Base-by-base conservation (phyloP, 306 rosid species). In the Delonix regia region DNA sequence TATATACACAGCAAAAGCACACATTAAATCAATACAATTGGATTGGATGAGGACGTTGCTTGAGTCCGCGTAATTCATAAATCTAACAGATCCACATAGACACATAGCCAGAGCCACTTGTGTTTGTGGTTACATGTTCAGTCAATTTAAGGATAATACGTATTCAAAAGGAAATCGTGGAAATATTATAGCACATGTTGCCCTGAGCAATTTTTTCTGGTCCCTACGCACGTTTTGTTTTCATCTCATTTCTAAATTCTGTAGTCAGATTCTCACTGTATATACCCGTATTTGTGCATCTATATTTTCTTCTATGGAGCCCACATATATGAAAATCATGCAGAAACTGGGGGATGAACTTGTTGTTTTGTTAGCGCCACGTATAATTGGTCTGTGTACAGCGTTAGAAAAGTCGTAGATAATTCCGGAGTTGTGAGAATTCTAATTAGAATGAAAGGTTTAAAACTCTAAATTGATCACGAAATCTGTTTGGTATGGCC, bases 241-340 rank as follows among this genome's bases (percentile, higher is more conserved):
- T 61, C 34, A 41, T 33, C 12, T 28, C 27, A 27, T 30, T 34
- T 36, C 38, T 30, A 38, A 60, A 67, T 69, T 42, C 64, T 13
- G 25, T 36, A 48, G 60, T 59, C 59, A 22, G 57, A 47, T 16
- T 12, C 25, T 21, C 59, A 25, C 3, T 28, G 13, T 11, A 22
- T 48, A 34, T 5, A 41, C 48, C 30, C 10, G 22, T 24, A 28
- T 68, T 34, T 25, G 13, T 33, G 55, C 28, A 4, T 39, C 15
- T 57, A 52, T 34, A 45, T 75, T 75, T 70, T 81, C 65, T 51
- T 47, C 2, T 4, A 49, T 81, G 84, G 81, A 75, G 76, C 81
- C 77, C 84, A 81, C 47, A 8, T 2, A 7, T 5, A 75, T 4
- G 48, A 52, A 44, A 73, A 80, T 75, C 70, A 28, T 47, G 52